Base-by-base conservation (phyloP, 106 monocot species). In the Cymbidium sinense region DNA sequence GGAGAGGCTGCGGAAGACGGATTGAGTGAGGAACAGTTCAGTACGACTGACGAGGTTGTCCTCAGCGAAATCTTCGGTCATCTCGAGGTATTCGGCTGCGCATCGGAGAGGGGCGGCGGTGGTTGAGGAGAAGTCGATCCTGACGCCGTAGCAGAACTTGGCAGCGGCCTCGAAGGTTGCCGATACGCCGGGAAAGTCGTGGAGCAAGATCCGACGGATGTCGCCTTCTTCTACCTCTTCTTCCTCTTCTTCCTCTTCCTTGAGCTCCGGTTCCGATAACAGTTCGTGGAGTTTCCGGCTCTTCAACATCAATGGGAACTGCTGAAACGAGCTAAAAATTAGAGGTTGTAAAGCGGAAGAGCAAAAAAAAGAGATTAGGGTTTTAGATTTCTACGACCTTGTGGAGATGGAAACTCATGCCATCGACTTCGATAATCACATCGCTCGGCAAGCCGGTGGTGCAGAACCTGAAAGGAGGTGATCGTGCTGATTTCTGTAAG, bases 371-470 rank as follows among this genome's bases (percentile, higher is more conserved):
- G 23, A 12, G 9, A 15, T 36, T 52, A 78, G 52, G 70, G 36
- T 82, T 51, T 50, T 54, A 0, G 18, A 7, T 28, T 72, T 43
- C 25, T 21, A 13, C 29, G 70, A 96, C 95, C 93, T 93, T 96
- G 78, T 96, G 96, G 25, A 96, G 90, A 84, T 96, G 93, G 85
- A 91, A 96, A 76, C 72, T 82, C 91, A 91, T 91, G 62, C 89
- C 87, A 2, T 77, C 89, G 36, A 96, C 89, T 76, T 93, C 89
- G 80, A 96, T 70, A 2, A 86, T 82, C 35, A 96, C 87, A 82
- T 96, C 96, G 73, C 96, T 96, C 18, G 96, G 86, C 77, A 93
- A 83, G 62, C 96, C 96, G n/a, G 93, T 91, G 9, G 90, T 86
- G 51, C 96, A 96, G 78, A 93, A 93, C 92, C 92, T 92, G 77